Conservation (phyloP, 164 flowering plant genomes). For the Macadamia tetraphylla region DNA sequence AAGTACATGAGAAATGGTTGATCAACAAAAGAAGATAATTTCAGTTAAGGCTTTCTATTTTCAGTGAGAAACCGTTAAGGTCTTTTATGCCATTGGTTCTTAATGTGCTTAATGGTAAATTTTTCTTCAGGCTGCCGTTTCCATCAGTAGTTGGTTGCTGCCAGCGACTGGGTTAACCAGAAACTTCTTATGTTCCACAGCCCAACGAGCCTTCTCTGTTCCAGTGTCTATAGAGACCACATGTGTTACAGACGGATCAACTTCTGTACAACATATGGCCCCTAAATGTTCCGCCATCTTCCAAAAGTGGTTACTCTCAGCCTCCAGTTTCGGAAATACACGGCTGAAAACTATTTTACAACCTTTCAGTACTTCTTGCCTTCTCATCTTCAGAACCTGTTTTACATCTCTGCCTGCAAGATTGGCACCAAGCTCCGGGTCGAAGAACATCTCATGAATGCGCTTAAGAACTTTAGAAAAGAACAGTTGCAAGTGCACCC, state of each 20-base stretch:
- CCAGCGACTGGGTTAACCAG: conserved; percentile 76
- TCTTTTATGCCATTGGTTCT: not conserved
- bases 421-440: conserved; percentile 23
- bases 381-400: conserved; percentile 29
- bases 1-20: not conserved
- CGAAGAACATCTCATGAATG: conserved; percentile 48
- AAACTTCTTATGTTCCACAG: conserved; percentile 48
- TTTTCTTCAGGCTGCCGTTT: conserved; percentile 50
- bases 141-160: conserved; percentile 69
- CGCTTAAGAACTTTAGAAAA: conserved; percentile 54
- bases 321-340: conserved; percentile 44
- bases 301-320: conserved; percentile 56
- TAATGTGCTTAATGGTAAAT: conserved; percentile 9
- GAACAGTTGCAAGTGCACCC: conserved; percentile 70
- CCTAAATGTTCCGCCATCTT: conserved; percentile 72
- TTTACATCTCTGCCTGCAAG: conserved; percentile 42
- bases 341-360: conserved; percentile 70
- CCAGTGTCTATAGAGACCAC: conserved; percentile 55
- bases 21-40: not conserved
- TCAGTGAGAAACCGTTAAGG: not conserved
- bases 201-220: conserved; percentile 75
- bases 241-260: conserved; percentile 69
- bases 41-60: not conserved
- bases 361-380: conserved; percentile 49
- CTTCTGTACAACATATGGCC: conserved; percentile 51